Evolutionary conservation across 2,329 filamentous ascomycete species (phyloP), one percentile per base, ranked within the genome.

Genomic region (Aspergillus calidoustus): DNA sequence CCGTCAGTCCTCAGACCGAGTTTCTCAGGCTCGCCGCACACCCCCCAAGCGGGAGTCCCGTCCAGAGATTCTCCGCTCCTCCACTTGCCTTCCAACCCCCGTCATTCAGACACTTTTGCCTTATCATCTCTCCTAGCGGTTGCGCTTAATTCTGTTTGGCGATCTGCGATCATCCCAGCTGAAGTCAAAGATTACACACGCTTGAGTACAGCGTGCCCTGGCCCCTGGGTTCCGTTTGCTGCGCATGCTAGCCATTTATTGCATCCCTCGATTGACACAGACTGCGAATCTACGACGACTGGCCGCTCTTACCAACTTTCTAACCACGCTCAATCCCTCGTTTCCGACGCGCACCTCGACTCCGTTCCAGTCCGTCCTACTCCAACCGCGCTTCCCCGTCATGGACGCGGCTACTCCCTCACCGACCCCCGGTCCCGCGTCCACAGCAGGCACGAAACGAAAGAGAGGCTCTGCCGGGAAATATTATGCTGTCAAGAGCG

Each of bases 401-500:
- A 77, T 74, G 70, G 72, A 72, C 57, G 65, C 66, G 17, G 69
- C 70, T n/a, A 76, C 74, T 15, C 74, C 76, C 19, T 76, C 76
- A 38, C 73, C 75, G 25, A 77, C 74, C 41, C 75, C 75, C 2
- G 71, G 65, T 44, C 70, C 72, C 57, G 68, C 67, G n/a, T 66
- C 76, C 23, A 77, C 76, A 30, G 74, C 74, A 51, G 82, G 83
- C 25, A 79, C 78, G 13, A 89, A 88, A 72, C 81, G 86, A 61
- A 89, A 88, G 73, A 79, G 84, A 65, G 75, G 75, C 2, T 67
- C 72, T 3, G 76, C 80, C 44, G 78, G 78, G 30, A 88, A 88
- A 68, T 89, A 86, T 72, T 90, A 90, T 71, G 87, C 86, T 7
- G 88, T 90, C 47, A 85, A 84, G 64, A 78, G 78, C 17, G 88